These are phyloP conservation scores for Solanum corneliomulleri DNA, from an alignment of 257 asterid species.

Conservation along the genomic window DNA sequence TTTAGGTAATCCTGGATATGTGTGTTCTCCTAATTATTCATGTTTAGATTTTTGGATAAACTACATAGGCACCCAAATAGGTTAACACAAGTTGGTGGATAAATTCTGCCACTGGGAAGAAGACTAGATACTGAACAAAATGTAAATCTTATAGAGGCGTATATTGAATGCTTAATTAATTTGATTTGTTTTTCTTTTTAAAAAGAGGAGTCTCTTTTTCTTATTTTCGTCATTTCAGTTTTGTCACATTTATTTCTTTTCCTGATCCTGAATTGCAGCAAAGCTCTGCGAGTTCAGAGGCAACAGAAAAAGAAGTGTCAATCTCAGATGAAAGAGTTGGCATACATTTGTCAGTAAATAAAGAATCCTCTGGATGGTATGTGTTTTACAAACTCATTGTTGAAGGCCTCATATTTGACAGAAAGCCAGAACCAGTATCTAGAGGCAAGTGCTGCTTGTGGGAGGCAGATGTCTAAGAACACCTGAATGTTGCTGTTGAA, in stretches of 20 bases:
- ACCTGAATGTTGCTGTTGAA: constrained; percentile 51
- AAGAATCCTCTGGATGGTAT: constrained; percentile 66
- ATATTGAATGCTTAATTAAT: not conserved
- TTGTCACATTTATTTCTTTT: not conserved
- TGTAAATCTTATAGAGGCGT: not conserved
- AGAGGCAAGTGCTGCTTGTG: constrained; percentile 75
- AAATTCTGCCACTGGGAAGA: not conserved
- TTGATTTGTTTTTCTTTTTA: not conserved
- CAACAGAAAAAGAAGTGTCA: constrained; percentile 40
- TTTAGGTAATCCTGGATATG: not conserved
- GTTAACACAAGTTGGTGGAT: not conserved
- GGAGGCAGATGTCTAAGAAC: constrained; percentile 73
- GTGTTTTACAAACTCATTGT: constrained; percentile 55
- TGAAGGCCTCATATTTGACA: constrained; percentile 52
- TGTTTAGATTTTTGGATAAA: not conserved
- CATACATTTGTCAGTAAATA: constrained; percentile 66
- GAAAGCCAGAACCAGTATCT: constrained; percentile 72
- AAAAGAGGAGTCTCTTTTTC: not conserved
- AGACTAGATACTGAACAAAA: not conserved
- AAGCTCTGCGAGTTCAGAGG: constrained; percentile 40
- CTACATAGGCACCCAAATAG: not conserved
- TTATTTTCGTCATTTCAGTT: not conserved
- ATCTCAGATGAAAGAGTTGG: constrained; percentile 67
- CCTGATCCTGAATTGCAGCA: constrained; percentile 63
- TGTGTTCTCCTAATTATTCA: not conserved